phyloP scores from a whole-genome alignment of 805 yeast species.

The Yarrowia sp. region DNA sequence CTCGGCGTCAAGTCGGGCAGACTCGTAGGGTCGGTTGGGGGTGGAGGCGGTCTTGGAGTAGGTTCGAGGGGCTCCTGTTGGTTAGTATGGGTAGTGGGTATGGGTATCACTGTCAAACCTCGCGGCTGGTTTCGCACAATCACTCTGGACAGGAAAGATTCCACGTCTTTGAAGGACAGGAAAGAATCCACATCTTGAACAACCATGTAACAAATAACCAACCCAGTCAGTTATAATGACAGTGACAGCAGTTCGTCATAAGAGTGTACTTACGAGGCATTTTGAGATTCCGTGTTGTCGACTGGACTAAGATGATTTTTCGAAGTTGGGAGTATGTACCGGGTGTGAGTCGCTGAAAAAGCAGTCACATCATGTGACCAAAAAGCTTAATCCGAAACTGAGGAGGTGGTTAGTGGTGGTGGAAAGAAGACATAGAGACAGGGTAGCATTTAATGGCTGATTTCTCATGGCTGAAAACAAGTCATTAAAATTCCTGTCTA shows the following conservation, averaged over 20 bases:
- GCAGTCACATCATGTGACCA: slow-evolving; percentile 38
- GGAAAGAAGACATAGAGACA: no score
- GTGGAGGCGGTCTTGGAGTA: slow-evolving; percentile 99
- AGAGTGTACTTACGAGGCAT: slow-evolving; percentile 38
- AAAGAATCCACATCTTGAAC: slow-evolving; percentile 1
- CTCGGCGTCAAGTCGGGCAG: slow-evolving; percentile 99
- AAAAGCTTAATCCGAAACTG: no score
- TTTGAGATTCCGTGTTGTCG: slow-evolving; percentile 38
- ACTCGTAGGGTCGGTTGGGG: slow-evolving; percentile 99
- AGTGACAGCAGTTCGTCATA: slow-evolving; percentile 35
- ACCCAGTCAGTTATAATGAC: slow-evolving; percentile 39
- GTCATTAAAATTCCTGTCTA: no score
- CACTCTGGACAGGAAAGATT: not conserved
- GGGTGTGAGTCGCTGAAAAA: slow-evolving; percentile 8
- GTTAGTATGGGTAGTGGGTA: slow-evolving; percentile 33
- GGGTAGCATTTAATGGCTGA: no score
- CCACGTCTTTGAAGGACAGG: not conserved
- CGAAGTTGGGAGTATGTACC: slow-evolving; percentile 27
- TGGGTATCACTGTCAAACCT: slow-evolving; percentile 1
- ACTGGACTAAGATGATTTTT: slow-evolving; percentile 18
- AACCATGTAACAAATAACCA: slow-evolving; percentile 39
- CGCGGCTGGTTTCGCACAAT: not conserved
- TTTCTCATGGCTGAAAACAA: no score
- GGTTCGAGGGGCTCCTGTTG: slow-evolving; percentile 95
- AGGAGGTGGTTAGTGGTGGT: no score